Conservation (phyloP, 169 alveolate genomes). For the Plasmodium ovale region DNA sequence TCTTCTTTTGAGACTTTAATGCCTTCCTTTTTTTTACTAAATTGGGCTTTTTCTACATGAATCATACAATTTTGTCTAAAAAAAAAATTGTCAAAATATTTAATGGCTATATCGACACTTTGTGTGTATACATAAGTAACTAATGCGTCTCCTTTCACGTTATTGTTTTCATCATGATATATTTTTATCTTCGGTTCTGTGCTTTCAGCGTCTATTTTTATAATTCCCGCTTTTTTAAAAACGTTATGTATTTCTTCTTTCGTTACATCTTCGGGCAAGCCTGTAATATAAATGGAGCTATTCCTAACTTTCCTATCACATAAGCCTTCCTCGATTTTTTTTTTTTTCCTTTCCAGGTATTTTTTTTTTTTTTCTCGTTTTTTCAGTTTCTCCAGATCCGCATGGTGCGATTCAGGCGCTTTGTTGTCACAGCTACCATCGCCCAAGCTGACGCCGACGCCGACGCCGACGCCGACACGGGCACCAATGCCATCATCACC, state of each 20-base stretch:
- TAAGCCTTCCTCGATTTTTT: conserved; percentile 72
- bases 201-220: conserved; percentile 88
- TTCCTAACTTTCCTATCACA: conserved; percentile 78
- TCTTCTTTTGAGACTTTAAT: conserved; percentile 68
- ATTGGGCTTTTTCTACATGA: conserved; percentile 86
- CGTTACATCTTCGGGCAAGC: conserved; percentile 85
- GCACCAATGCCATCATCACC: background rate
- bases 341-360: conserved; percentile 69
- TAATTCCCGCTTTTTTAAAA: conserved; percentile 89
- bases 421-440: background rate
- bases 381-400: conserved; percentile 44
- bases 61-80: conserved; percentile 83
- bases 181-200: conserved; percentile 88
- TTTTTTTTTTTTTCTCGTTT: conserved; percentile 71
- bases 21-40: conserved; percentile 59
- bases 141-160: conserved; percentile 88
- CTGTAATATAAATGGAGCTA: conserved; percentile 84
- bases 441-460: background rate
- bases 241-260: conserved; percentile 82
- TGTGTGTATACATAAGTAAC: conserved; percentile 88
- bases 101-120: conserved; percentile 88
- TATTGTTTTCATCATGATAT: conserved; percentile 84
- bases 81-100: conserved; percentile 84
- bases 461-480: no score
- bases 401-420: background rate